Evolutionary conservation across 192 early-diverging fungal genomes (phyloP).

Genomic region (Pilaira anomala): DNA sequence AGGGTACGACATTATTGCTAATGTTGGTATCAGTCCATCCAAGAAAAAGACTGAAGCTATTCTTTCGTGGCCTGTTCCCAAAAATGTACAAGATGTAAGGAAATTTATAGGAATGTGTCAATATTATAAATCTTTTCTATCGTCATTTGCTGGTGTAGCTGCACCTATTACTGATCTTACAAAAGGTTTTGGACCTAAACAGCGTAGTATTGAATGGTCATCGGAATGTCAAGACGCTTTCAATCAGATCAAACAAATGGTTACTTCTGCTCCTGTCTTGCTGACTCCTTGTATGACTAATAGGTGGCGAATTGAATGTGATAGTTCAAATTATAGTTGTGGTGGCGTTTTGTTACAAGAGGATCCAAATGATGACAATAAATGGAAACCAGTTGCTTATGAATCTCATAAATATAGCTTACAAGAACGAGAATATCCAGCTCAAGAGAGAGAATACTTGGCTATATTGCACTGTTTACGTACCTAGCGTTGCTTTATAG

Average conservation of each 20-base stretch:
- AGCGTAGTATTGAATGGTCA: not conserved
- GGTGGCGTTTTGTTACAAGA: slow-evolving; percentile 12
- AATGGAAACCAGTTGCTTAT: slow-evolving; percentile 28
- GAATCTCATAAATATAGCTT: slow-evolving; percentile 32
- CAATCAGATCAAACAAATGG: not conserved
- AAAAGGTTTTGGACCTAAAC: slow-evolving; percentile 2
- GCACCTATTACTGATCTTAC: slow-evolving; percentile 20
- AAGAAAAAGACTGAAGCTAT: slow-evolving; percentile 25
- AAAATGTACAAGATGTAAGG: slow-evolving; percentile 12
- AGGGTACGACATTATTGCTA: slow-evolving; percentile 18
- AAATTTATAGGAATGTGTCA: slow-evolving; percentile 26
- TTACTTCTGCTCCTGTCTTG: slow-evolving; percentile 4
- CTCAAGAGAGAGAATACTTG: slow-evolving; percentile 14
- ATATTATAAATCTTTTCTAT: slow-evolving; percentile 26
- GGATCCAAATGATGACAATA: not conserved
- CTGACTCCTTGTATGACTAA: slow-evolving; percentile 7
- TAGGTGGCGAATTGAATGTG: slow-evolving; percentile 1
- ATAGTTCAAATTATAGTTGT: not conserved
- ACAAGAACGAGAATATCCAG: slow-evolving; percentile 32
- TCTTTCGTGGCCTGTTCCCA: slow-evolving; percentile 14
- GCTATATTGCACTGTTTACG: slow-evolving; percentile 10
- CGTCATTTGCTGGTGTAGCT: slow-evolving; percentile 10
- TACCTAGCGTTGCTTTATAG: slow-evolving; percentile 18
- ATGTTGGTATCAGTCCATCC: slow-evolving; percentile 22
- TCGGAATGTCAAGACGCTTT: not conserved